Base-by-base conservation (phyloP, 1,284 basidiomycete species). In the Melampsora allii-populina region DNA sequence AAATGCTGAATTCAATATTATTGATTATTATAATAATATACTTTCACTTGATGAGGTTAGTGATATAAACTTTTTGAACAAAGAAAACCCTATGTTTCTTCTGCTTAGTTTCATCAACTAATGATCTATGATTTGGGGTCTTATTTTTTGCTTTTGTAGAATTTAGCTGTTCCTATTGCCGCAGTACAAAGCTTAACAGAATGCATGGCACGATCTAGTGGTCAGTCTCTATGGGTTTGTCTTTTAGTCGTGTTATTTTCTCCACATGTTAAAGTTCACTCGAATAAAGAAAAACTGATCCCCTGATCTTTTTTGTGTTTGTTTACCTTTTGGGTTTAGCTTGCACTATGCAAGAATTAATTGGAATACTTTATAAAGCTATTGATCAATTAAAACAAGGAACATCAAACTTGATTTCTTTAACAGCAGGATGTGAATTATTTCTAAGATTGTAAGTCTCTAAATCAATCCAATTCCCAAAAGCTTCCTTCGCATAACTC, bases 311-410 rank as follows among this genome's bases (percentile, higher is more conserved):
- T 19, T 2, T 53, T 21, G 19, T 42, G 12, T 14, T 42, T 3
- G 2, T 42, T 17, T 42, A 3, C 0, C n/a, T 56, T 29, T 29
- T 21, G n/a, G 19, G 29, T 29, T 56, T 56, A 86, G 91, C 91
- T 48, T 91, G 88, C 6, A 94, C 93, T 27, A 94, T 92, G 87
- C 91, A 91, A 78, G 92, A 95, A 82, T 87, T 95, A 61, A 88
- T 92, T 58, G 87, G 90, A 77, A 90, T 88, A 67, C 86, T 95
- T 77, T 88, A 91, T 75, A 86, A 88, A 59, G 90, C 88, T 33
- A 89, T 91, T 1, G 84, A 87, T 5, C 83, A 84, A 19, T 84
- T 95, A 66, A 88, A 87, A 78, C 81, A 84, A 29, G 85, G 85
- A 24, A 86, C 88, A 0, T 84, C 88, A 50, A 94, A 93, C 80